Base-by-base conservation (phyloP, 805 yeast species). In the Monosporozyma aquatica region DNA sequence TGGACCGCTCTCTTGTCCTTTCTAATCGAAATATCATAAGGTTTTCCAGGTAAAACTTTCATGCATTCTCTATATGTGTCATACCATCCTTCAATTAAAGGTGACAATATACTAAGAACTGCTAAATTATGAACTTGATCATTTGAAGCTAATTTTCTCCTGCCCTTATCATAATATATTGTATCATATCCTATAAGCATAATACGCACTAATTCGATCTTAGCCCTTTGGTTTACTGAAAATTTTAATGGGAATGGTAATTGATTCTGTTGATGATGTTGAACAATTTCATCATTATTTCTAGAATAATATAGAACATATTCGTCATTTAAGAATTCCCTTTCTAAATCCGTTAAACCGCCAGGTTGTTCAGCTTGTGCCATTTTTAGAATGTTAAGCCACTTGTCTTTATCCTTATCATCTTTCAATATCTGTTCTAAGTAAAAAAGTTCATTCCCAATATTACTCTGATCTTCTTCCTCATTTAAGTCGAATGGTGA, bases 101-200 rank as follows among this genome's bases (percentile, higher is more conserved):
- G 90, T 9, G 85, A 73, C 44, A 89, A 66, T 39, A 87, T 76
- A 44, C 77, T 76, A 50, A 89, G 67, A 9, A 87, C 71, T 0
- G 87, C 75, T 37, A 89, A 63, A 52, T 81, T 81, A 48, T 82
- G 87, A 32, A 77, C 67, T 53, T 76, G 81, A 37, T 74, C 70
- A 25, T 72, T 59, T 5, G 58, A 33, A 22, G 37, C 66, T 59
- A 33, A 74, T 34, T 46, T 48, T 29, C 46, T 40, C 28, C 72
- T 78, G 3, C 78, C 76, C 47, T 74, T 76, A 38, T 72, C 75
- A 42, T 82, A 80, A 58, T 89, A 89, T 15, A 89, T 67, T 2
- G 90, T 77, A 52, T 86, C 95, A 58, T 85, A 87, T 29, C 92
- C 94, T 40, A 87, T 67, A 1, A 89, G 76, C 63, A 82, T 75